A percentile compares a stretch with the other conserved stretches of the same genome.
These are phyloP conservation scores for Penicillium frequentans DNA, from an alignment of 2,329 filamentous ascomycete genomes.

Conservation along the genomic window DNA sequence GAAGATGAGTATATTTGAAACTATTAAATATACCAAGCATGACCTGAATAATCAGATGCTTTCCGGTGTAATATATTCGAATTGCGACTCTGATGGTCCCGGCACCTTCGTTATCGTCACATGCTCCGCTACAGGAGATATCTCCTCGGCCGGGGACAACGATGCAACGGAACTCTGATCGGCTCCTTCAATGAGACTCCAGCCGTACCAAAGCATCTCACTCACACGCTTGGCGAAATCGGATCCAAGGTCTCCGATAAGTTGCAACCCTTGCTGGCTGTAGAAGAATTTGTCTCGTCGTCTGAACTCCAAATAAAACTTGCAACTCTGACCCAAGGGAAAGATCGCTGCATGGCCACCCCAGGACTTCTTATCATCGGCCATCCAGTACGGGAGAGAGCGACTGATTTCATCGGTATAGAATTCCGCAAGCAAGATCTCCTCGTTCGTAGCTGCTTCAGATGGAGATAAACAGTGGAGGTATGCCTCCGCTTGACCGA, in stretches of 20 bases:
- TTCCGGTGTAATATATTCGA: background rate
- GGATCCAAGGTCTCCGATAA: background rate
- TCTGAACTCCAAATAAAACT: slow-evolving; percentile 4
- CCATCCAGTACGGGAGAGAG: slow-evolving; percentile 2
- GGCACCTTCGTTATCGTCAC: background rate
- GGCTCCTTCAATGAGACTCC: background rate
- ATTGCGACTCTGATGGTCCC: background rate
- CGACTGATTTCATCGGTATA: slow-evolving; percentile 7
- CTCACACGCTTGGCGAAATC: background rate
- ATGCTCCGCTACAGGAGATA: background rate
- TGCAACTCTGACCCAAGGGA: slow-evolving; percentile 1
- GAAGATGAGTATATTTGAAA: too few species aligned
- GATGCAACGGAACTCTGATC: background rate
- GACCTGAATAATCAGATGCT: background rate
- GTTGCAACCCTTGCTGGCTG: background rate
- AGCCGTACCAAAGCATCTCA: background rate
- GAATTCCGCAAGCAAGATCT: slow-evolving; percentile 5
- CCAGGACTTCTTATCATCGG: slow-evolving; percentile 4
- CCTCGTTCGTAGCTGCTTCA: background rate
- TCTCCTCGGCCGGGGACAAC: background rate
- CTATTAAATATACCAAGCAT: too few species aligned
- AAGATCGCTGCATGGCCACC: background rate
- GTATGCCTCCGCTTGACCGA: background rate
- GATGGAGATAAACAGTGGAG: background rate
- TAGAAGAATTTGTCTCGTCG: slow-evolving; percentile 3